Conservation (phyloP, 257 asterid genomes). For the Solanum sitiens region DNA sequence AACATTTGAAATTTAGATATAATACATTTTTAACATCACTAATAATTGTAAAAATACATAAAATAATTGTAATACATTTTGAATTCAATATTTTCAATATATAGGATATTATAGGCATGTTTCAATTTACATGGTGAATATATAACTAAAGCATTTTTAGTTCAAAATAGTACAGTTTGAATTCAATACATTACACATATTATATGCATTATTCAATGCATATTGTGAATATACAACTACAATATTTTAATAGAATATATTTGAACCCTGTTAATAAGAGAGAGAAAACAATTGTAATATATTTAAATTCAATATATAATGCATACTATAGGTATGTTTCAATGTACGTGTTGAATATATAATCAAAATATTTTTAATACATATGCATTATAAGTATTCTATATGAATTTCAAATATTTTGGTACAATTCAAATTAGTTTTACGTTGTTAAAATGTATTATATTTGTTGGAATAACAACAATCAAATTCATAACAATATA, state of each 20-base stretch:
- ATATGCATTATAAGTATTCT: too few species aligned
- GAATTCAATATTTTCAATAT: background rate
- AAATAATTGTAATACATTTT: too few species aligned
- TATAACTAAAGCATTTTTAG: too few species aligned
- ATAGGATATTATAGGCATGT: background rate
- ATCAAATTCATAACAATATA: too few species aligned
- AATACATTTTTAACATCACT: background rate
- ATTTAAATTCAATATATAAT: background rate
- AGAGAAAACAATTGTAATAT: rapidly evolving
- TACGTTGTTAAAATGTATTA: too few species aligned
- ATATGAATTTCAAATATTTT: too few species aligned
- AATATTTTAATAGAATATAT: too few species aligned
- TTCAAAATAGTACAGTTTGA: background rate
- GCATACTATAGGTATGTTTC: background rate
- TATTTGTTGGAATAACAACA: too few species aligned
- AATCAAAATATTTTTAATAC: too few species aligned
- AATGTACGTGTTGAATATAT: background rate
- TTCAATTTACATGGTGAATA: background rate
- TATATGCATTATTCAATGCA: background rate
- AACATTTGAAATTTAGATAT: too few species aligned
- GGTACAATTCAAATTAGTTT: too few species aligned
- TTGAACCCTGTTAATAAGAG: background rate
- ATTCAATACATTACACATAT: background rate
- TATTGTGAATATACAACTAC: too few species aligned
- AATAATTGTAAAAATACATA: background rate